Percentiles rank a stretch among this genome's conserved stretches.
phyloP scores from a whole-genome alignment of 345 rosid genomes.

The Cardamine chenopodiifolia region DNA sequence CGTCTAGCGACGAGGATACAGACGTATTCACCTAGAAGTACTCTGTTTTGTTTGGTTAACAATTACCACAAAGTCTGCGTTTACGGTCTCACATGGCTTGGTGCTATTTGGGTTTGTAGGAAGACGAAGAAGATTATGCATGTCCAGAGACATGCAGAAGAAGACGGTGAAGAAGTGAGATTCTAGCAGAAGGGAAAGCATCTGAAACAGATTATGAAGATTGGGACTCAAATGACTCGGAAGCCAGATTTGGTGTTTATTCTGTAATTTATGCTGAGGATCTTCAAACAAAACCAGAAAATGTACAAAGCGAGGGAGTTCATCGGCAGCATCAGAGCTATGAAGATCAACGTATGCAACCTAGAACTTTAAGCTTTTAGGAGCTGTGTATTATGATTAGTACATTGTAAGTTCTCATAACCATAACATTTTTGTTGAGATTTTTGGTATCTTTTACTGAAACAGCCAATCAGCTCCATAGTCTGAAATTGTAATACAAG shows the following conservation, averaged over 20 bases:
- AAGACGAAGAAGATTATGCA: conserved; percentile 52
- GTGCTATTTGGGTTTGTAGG: conserved; percentile 43
- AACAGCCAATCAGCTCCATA: conserved; percentile 1
- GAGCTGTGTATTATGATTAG: neutral
- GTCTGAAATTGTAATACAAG: conserved; percentile 20
- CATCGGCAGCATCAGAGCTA: neutral
- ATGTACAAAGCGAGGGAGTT: conserved; percentile 11
- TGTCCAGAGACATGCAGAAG: conserved; percentile 48
- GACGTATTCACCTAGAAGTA: conserved; percentile 33
- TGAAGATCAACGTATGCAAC: neutral
- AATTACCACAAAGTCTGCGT: neutral
- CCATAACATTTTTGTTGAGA: neutral
- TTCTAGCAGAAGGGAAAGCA: conserved; percentile 13
- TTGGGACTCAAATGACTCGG: conserved; percentile 20
- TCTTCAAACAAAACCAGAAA: conserved; percentile 10
- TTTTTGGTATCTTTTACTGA: neutral
- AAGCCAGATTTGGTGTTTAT: conserved; percentile 15
- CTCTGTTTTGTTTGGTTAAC: conserved; percentile 7
- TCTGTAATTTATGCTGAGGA: neutral
- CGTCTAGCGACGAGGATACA: conserved; percentile 61
- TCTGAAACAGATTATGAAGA: conserved; percentile 16
- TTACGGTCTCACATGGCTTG: conserved; percentile 23
- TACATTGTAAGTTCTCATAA: neutral
- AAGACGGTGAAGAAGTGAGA: conserved; percentile 23
- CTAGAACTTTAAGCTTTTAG: neutral